A percentile compares a stretch with the other conserved stretches of the same genome.
Evolutionary conservation across 331 rosid genomes (phyloP).

Genomic region (Malus hybrid): DNA sequence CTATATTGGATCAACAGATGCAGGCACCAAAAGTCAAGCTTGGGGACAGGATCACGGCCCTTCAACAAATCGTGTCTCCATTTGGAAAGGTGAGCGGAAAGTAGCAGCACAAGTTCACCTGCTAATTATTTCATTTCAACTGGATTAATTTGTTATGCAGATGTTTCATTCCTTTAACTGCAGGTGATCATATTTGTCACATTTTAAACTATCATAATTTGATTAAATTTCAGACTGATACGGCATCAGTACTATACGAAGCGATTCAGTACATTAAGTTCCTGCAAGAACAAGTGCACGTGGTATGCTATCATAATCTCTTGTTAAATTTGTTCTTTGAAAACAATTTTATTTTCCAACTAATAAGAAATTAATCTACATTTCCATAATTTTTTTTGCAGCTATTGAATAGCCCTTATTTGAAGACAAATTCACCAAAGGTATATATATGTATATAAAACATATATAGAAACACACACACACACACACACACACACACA

Average conservation of each 20-base stretch:
- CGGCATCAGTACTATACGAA: constrained; percentile 90
- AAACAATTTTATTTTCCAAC: neutral
- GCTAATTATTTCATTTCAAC: neutral
- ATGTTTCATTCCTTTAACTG: neutral
- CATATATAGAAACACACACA: too few species aligned
- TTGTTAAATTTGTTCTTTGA: neutral
- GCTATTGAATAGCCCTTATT: constrained; percentile 74
- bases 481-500: too few species aligned
- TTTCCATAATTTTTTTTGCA: constrained; percentile 27
- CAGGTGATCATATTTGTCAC: neutral
- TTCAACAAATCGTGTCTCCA: constrained; percentile 98
- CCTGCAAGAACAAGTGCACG: constrained; percentile 90
- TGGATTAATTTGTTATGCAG: neutral
- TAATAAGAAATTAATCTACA: neutral
- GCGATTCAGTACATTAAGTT: constrained; percentile 86
- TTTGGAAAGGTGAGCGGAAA: constrained; percentile 80
- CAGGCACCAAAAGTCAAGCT: constrained; percentile 95
- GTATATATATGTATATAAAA: constrained; percentile 15
- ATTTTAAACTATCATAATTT: neutral
- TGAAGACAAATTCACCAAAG: constrained; percentile 67
- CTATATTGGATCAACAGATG: constrained; percentile 26
- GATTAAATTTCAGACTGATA: constrained; percentile 71
- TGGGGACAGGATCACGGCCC: constrained; percentile 75
- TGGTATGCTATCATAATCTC: constrained; percentile 4
- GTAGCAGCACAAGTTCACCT: neutral